Evolutionary conservation across 257 asterid species (phyloP).

Genomic region (Ballota nigra): DNA sequence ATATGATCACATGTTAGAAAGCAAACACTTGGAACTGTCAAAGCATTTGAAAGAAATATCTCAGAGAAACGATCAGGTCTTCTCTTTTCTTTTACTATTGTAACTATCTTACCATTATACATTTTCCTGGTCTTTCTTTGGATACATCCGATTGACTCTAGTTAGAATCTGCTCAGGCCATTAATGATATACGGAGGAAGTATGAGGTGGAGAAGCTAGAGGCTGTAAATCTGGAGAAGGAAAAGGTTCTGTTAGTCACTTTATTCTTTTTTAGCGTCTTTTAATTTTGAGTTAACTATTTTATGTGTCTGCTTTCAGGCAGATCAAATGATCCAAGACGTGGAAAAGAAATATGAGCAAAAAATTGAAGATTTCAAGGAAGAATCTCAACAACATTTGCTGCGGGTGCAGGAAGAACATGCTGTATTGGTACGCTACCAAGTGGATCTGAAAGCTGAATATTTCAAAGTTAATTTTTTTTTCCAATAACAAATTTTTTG

Average conservation of each 20-base stretch:
- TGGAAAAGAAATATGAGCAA: conserved; percentile 56
- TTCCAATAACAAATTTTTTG: not conserved
- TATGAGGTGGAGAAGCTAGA: conserved; percentile 88
- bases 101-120: conserved; percentile 4
- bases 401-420: conserved; percentile 75
- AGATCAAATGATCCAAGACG: conserved; percentile 57
- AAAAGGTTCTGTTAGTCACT: conserved; percentile 54
- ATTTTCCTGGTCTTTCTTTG: conserved; percentile 14
- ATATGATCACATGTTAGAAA: conserved; percentile 83
- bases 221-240: conserved; percentile 67
- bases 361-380: conserved; percentile 65
- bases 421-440: conserved; percentile 61
- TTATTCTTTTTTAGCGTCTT: conserved; percentile 8
- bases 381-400: conserved; percentile 63
- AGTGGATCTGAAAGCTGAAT: conserved; percentile 11
- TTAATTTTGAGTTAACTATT: conserved; percentile 17
- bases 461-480: conserved; percentile 2
- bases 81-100: conserved; percentile 10
- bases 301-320: conserved; percentile 51
- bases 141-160: conserved; percentile 25
- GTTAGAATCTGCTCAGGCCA: conserved; percentile 63
- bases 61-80: conserved; percentile 89
- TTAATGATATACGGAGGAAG: conserved; percentile 77
- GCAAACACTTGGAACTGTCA: conserved; percentile 84
- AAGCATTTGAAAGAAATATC: conserved; percentile 95